phyloP scores from a whole-genome alignment of 306 rosid genomes.

The Parietaria judaica region DNA sequence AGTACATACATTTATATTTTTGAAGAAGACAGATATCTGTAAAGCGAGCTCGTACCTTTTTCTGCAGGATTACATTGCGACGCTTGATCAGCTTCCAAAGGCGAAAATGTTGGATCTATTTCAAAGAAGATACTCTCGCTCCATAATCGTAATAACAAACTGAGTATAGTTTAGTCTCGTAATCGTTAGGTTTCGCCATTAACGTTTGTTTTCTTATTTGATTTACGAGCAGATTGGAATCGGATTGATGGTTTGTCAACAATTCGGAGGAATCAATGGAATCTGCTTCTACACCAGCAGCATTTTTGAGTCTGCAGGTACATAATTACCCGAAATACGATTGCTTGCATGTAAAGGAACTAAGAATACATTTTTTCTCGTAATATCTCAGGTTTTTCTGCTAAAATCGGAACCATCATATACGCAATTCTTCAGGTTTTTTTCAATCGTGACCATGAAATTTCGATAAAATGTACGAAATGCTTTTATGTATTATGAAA shows the following conservation, averaged over 20 bases:
- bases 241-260: constrained; percentile 90
- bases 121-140: constrained; percentile 61
- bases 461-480: background rate
- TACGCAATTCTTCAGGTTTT: constrained; percentile 73
- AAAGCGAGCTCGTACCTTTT: constrained; percentile 6
- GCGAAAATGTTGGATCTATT: constrained; percentile 69
- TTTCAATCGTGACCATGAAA: constrained; percentile 8
- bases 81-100: constrained; percentile 65
- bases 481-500: constrained; percentile 2
- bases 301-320: constrained; percentile 84
- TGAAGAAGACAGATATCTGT: constrained; percentile 8
- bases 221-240: constrained; percentile 54
- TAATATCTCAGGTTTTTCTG: constrained; percentile 53
- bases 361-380: background rate
- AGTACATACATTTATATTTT: constrained; percentile 2
- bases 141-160: constrained; percentile 42
- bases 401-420: constrained; percentile 42
- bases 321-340: background rate
- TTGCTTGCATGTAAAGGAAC: background rate
- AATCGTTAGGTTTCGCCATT: background rate
- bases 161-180: background rate
- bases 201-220: background rate
- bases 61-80: constrained; percentile 59
- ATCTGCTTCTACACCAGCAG: constrained; percentile 63
- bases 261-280: constrained; percentile 87